Percentiles rank a stretch among this genome's conserved stretches.
These are phyloP conservation scores for Mortierella sp. DNA, from an alignment of 371 early-diverging fungal genomes.

Conservation along the genomic window DNA sequence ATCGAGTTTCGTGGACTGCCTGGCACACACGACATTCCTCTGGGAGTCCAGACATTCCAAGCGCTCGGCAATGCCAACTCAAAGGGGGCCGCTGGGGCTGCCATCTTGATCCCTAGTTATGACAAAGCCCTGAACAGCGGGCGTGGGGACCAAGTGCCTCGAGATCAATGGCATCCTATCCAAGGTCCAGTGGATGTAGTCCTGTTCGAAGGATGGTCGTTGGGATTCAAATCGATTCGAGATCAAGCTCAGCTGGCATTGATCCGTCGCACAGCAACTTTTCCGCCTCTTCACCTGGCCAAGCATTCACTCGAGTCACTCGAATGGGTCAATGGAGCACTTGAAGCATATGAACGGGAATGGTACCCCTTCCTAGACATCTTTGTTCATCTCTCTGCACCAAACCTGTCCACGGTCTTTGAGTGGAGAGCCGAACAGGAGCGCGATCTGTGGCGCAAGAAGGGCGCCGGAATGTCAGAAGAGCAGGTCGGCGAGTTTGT, in stretches of 20 bases:
- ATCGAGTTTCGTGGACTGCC: constrained; percentile 84
- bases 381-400: constrained; percentile 78
- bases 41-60: constrained; percentile 67
- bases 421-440: constrained; percentile 93
- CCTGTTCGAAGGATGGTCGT: constrained; percentile 94
- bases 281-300: constrained; percentile 21
- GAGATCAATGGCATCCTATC: constrained; percentile 64
- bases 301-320: constrained; percentile 29
- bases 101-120: constrained; percentile 75
- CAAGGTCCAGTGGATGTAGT: constrained; percentile 78
- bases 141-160: constrained; percentile 79
- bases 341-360: constrained; percentile 63
- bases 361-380: constrained; percentile 77
- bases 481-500: constrained; percentile 86
- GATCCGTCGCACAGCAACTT: constrained; percentile 12
- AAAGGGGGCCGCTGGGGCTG: not conserved
- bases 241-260: constrained; percentile 37
- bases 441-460: constrained; percentile 59
- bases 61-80: constrained; percentile 53
- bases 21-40: constrained; percentile 87
- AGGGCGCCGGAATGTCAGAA: constrained; percentile 68
- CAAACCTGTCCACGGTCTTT: constrained; percentile 72
- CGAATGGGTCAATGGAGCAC: constrained; percentile 55
- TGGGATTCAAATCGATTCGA: constrained; percentile 82
- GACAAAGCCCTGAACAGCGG: constrained; percentile 83